Conservation (phyloP, 2,329 filamentous ascomycete species). For the Nannizziopsis arthrosporioides region DNA sequence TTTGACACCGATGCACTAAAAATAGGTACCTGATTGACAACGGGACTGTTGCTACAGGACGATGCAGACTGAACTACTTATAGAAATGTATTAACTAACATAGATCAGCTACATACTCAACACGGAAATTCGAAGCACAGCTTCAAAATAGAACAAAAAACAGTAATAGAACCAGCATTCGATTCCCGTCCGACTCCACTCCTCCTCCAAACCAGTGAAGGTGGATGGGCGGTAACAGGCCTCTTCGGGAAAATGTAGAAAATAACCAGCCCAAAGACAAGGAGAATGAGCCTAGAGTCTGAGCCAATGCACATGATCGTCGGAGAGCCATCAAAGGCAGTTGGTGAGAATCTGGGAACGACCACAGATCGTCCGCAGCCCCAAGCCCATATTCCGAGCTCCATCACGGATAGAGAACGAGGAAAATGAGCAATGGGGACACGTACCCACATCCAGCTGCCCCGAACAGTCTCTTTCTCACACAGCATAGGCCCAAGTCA, state of each 20-base stretch:
- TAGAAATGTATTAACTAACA: constrained; percentile 8
- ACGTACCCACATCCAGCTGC: constrained; percentile 3
- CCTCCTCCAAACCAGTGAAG: constrained; percentile 22
- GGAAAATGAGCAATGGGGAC: constrained; percentile 1
- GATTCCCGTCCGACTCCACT: constrained; percentile 31
- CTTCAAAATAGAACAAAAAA: constrained; percentile 18
- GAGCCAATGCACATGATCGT: background rate
- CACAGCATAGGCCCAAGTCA: constrained; percentile 7
- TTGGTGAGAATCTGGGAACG: background rate
- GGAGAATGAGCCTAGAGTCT: constrained; percentile 44
- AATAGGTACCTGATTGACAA: background rate
- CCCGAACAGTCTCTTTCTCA: constrained; percentile 1
- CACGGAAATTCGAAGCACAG: constrained; percentile 26
- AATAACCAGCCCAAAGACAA: constrained; percentile 39
- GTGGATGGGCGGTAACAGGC: constrained; percentile 18
- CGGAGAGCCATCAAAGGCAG: background rate
- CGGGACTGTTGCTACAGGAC: background rate
- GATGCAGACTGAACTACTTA: background rate
- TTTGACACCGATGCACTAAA: background rate
- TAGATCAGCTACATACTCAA: constrained; percentile 3
- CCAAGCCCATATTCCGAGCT: constrained; percentile 9
- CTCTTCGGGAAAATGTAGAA: constrained; percentile 24
- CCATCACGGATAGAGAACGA: constrained; percentile 4
- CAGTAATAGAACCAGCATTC: constrained; percentile 36
- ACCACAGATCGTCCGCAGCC: constrained; percentile 10